Percentiles rank a stretch among this genome's conserved stretches.
phyloP scores from a whole-genome alignment of 352 stramenopile species.

The Globisporangium abappressorium region DNA sequence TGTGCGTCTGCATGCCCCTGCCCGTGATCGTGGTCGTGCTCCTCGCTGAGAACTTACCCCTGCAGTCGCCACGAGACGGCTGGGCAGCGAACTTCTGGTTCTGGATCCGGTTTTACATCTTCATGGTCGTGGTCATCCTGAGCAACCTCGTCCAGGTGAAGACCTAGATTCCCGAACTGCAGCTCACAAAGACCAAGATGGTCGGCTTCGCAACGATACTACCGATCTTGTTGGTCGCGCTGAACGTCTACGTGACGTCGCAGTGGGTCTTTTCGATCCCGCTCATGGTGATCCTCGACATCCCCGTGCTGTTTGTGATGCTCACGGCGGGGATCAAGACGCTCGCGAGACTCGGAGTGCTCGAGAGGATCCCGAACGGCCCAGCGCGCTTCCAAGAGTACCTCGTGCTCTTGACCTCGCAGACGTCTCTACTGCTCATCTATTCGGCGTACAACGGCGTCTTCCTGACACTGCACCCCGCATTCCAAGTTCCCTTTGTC shows the following conservation, averaged over 20 bases:
- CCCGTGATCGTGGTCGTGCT: constrained; percentile 21
- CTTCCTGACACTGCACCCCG: constrained; percentile 15
- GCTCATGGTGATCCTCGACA: constrained; percentile 27
- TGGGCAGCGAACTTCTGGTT: constrained; percentile 10
- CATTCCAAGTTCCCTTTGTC: constrained; percentile 24
- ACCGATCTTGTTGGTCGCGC: background rate
- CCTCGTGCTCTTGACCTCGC: constrained; percentile 12
- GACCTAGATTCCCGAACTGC: background rate
- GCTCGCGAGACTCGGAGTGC: constrained; percentile 3
- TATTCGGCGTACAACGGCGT: constrained; percentile 33
- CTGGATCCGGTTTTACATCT: constrained; percentile 6
- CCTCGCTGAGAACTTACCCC: constrained; percentile 25
- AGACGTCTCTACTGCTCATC: constrained; percentile 29
- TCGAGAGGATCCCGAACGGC: constrained; percentile 11
- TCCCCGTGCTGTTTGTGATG: constrained; percentile 19
- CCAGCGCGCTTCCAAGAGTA: constrained; percentile 15
- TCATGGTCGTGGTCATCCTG: background rate
- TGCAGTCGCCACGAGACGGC: constrained; percentile 12
- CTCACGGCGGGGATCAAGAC: constrained; percentile 8
- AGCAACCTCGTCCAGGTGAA: background rate
- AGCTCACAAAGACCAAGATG: background rate
- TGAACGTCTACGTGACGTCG: constrained; percentile 3
- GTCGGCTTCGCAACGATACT: background rate
- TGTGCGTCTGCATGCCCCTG: constrained; percentile 23
- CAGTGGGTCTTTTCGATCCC: constrained; percentile 39